Percentiles rank a stretch among this genome's conserved stretches.
These are phyloP conservation scores for Thalassiosira exigua DNA, from an alignment of 352 stramenopile species.

Conservation along the genomic window DNA sequence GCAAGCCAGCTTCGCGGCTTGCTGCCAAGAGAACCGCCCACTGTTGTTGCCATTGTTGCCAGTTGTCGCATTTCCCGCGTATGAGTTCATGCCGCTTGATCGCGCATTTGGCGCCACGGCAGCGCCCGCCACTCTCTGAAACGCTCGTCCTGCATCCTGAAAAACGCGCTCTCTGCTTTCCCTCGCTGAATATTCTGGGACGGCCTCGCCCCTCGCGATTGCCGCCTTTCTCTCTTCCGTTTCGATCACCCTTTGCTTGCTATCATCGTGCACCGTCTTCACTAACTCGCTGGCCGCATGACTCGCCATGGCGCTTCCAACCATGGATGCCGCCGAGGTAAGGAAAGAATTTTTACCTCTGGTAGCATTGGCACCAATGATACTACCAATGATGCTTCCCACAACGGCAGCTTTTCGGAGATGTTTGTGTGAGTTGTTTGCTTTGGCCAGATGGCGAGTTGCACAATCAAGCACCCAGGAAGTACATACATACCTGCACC, in stretches of 20 bases:
- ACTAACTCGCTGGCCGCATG: slow-evolving; percentile 57
- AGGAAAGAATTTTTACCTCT: slow-evolving; percentile 55
- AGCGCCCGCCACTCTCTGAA: slow-evolving; percentile 39
- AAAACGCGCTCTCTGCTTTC: slow-evolving; percentile 40
- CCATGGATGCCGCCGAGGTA: slow-evolving; percentile 44
- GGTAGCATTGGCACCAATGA: slow-evolving; percentile 46
- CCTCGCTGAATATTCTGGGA: slow-evolving; percentile 31
- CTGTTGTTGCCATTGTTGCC: too few species aligned
- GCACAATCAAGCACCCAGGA: too few species aligned
- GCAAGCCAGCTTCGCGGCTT: too few species aligned
- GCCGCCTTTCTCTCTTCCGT: slow-evolving; percentile 50
- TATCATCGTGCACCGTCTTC: slow-evolving; percentile 63
- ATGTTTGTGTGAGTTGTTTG: too few species aligned
- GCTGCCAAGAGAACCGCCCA: too few species aligned
- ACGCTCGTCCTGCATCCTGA: slow-evolving; percentile 35
- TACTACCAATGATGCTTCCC: slow-evolving; percentile 62
- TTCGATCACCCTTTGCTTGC: slow-evolving; percentile 60
- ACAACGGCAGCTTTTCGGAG: slow-evolving; percentile 63
- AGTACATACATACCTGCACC: too few species aligned
- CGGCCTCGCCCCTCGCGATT: slow-evolving; percentile 53
- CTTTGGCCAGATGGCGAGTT: too few species aligned
- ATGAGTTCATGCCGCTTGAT: not conserved
- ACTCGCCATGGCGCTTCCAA: slow-evolving; percentile 68
- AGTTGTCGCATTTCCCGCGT: not conserved
- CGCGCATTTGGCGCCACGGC: not conserved